These are phyloP conservation scores for Sarocladium kiliense DNA, from an alignment of 2,329 filamentous ascomycete species.

Conservation along the genomic window DNA sequence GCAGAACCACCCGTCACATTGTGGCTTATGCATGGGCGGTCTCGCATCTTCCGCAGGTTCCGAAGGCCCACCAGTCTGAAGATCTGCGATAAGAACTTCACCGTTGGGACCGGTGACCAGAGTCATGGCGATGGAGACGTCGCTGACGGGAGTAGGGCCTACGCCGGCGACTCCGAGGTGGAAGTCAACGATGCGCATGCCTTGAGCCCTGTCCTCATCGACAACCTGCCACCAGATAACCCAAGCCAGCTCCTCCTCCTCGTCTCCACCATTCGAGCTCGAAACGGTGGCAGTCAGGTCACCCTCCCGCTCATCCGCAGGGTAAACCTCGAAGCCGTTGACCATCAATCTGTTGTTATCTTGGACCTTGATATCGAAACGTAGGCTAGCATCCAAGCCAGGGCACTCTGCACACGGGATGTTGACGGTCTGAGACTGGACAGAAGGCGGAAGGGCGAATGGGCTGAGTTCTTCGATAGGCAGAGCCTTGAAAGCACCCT, in stretches of 20 bases:
- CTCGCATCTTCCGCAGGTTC: constrained; percentile 16
- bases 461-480: constrained; percentile 27
- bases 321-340: constrained; percentile 58
- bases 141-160: constrained; percentile 27
- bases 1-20: constrained; percentile 46
- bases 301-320: constrained; percentile 38
- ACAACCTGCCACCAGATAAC: constrained; percentile 36
- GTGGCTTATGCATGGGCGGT: constrained; percentile 8
- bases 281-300: constrained; percentile 41
- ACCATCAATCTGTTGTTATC: constrained; percentile 44
- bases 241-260: constrained; percentile 42
- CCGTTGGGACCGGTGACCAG: constrained; percentile 55
- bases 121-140: neutral
- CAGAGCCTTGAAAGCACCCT: constrained; percentile 35
- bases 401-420: constrained; percentile 52
- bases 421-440: constrained; percentile 34
- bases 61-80: constrained; percentile 28
- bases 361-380: constrained; percentile 50
- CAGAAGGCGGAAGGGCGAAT: constrained; percentile 29
- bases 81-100: constrained; percentile 47
- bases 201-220: constrained; percentile 44
- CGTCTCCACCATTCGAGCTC: constrained; percentile 30
- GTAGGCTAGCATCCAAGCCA: constrained; percentile 38
- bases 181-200: constrained; percentile 47
- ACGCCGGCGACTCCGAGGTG: constrained; percentile 57